Percentiles rank a stretch among this genome's conserved stretches.
These are phyloP conservation scores for Colletotrichum horii DNA, from an alignment of 2,329 filamentous ascomycete genomes.

Conservation along the genomic window DNA sequence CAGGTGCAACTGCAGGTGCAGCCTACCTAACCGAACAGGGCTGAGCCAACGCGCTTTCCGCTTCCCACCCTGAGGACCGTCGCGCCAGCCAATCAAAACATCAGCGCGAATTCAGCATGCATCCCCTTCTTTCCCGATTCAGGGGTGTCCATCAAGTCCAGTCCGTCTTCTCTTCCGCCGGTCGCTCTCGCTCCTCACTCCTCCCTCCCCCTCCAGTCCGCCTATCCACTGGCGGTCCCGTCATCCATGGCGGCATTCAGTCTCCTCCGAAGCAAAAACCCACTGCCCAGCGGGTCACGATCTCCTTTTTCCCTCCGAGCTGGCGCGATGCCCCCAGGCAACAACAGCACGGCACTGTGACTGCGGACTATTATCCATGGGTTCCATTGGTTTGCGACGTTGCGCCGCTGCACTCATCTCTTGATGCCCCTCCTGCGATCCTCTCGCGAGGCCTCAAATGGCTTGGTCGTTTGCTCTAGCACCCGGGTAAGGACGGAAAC, in stretches of 20 bases:
- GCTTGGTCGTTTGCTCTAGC: background rate
- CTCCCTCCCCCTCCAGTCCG: background rate
- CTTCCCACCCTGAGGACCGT: background rate
- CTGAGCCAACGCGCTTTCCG: slow-evolving; percentile 20
- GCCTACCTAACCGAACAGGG: slow-evolving; percentile 15
- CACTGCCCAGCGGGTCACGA: background rate
- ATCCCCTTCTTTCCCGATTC: background rate
- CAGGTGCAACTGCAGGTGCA: background rate
- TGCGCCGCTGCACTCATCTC: background rate
- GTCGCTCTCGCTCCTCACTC: background rate
- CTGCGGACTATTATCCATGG: background rate
- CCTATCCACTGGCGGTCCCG: background rate
- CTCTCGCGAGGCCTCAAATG: background rate
- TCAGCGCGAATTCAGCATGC: background rate
- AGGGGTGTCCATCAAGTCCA: background rate
- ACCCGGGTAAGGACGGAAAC: background rate
- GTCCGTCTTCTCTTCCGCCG: background rate
- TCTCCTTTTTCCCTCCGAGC: background rate
- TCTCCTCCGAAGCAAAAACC: background rate
- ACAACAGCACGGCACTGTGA: background rate
- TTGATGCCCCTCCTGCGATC: background rate
- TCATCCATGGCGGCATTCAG: background rate
- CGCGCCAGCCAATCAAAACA: background rate
- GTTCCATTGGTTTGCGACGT: background rate
- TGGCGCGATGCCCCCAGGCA: background rate